These are phyloP conservation scores for Spirogloea muscicola DNA, from an alignment of 139 green algal species.

Conservation along the genomic window DNA sequence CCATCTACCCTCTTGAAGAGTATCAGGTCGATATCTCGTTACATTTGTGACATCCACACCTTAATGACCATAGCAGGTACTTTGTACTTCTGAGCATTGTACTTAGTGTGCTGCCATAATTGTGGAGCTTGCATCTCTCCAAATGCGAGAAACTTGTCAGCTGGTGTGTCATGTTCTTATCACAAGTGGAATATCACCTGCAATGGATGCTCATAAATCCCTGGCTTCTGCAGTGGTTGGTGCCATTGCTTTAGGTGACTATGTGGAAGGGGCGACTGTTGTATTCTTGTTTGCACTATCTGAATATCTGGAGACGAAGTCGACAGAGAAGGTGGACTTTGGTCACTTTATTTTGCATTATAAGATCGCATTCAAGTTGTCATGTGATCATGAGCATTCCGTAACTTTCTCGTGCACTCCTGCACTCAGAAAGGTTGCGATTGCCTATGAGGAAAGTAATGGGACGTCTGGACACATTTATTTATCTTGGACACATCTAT, in stretches of 20 bases:
- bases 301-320: constrained; percentile 59
- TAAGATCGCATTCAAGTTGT: no score
- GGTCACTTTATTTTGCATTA: no score
- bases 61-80: constrained; percentile 52
- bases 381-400: no score
- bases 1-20: constrained; percentile 52
- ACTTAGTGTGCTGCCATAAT: not conserved
- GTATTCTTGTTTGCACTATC: constrained; percentile 65
- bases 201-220: not conserved
- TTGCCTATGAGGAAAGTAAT: no score
- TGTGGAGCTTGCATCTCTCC: not conserved
- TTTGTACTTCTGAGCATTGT: not conserved
- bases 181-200: not conserved
- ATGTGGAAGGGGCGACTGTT: constrained; percentile 57
- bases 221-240: constrained; percentile 39
- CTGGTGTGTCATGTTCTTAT: not conserved
- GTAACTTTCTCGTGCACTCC: no score
- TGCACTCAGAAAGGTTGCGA: no score
- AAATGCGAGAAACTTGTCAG: not conserved
- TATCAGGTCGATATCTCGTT: constrained; percentile 38
- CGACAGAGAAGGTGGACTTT: constrained; percentile 25
- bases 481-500: no score
- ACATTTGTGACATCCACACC: constrained; percentile 62
- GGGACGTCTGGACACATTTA: no score
- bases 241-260: constrained; percentile 55